These are phyloP conservation scores for Acanthamoeba lenticulata DNA, from an alignment of 208 protist genomes.

Conservation along the genomic window DNA sequence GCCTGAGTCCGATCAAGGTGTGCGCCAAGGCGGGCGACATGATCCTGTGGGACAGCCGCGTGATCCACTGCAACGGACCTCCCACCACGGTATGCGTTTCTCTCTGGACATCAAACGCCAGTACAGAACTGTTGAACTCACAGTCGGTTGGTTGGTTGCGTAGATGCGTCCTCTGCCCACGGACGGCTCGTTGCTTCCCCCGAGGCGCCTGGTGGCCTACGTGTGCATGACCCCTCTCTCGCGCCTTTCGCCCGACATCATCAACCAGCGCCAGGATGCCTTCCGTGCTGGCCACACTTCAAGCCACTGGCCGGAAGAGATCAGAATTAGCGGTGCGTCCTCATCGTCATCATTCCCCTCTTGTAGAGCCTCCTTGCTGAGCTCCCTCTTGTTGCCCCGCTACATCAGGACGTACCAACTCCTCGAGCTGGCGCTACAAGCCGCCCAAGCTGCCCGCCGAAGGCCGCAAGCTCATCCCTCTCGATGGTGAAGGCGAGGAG, in stretches of 20 bases:
- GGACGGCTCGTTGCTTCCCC: neutral
- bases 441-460: conserved; percentile 27
- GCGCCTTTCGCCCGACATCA: neutral
- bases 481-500: too few relatives aligned
- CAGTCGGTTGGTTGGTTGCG: too few relatives aligned
- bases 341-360: too few relatives aligned
- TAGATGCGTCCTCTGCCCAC: neutral
- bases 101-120: too few relatives aligned
- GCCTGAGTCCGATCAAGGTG: conserved; percentile 37
- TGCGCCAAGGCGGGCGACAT: conserved; percentile 32
- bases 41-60: conserved; percentile 56
- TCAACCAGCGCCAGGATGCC: neutral
- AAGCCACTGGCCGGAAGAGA: conserved; percentile 52
- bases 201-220: conserved; percentile 1
- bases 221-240: conserved; percentile 39
- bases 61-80: conserved; percentile 57
- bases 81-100: neutral
- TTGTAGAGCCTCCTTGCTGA: too few relatives aligned
- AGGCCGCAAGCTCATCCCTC: too few relatives aligned
- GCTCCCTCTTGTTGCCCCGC: too few relatives aligned
- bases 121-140: too few relatives aligned
- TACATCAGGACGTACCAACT: neutral
- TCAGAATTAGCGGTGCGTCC: neutral
- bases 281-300: neutral
- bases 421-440: neutral